Conservation (phyloP, 768 basidiomycete genomes). For the Galerina marginata region DNA sequence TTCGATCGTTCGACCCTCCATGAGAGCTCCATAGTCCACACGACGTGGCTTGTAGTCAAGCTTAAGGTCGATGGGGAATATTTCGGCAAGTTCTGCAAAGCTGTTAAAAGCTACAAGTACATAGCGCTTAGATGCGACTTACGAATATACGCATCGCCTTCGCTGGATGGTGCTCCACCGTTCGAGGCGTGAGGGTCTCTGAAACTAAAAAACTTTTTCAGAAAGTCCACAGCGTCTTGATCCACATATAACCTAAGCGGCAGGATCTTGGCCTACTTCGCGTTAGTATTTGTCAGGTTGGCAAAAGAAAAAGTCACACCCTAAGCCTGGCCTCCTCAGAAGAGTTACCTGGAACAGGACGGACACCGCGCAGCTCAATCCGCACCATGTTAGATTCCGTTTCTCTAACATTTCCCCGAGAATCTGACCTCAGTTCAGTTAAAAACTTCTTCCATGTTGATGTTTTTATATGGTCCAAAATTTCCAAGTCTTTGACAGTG, state of each 20-base stretch:
- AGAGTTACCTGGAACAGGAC: slow-evolving; percentile 68
- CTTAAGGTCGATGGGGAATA: slow-evolving; percentile 94
- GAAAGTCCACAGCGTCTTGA: slow-evolving; percentile 97
- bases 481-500: slow-evolving; percentile 78
- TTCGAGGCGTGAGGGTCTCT: slow-evolving; percentile 58
- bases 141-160: slow-evolving; percentile 52
- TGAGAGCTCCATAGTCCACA: slow-evolving; percentile 90
- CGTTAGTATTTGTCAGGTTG: not conserved
- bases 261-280: slow-evolving; percentile 79
- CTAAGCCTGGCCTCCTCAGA: slow-evolving; percentile 81
- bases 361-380: slow-evolving; percentile 76
- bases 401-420: slow-evolving; percentile 87
- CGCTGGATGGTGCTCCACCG: slow-evolving; percentile 36
- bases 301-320: slow-evolving; percentile 49
- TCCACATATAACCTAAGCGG: slow-evolving; percentile 94
- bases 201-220: slow-evolving; percentile 96
- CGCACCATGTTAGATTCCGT: slow-evolving; percentile 95
- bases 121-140: slow-evolving; percentile 5
- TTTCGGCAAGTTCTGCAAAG: slow-evolving; percentile 83
- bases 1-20: slow-evolving; percentile 92
- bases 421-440: slow-evolving; percentile 82
- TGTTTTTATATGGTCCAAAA: slow-evolving; percentile 96
- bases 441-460: slow-evolving; percentile 99
- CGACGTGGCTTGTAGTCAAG: slow-evolving; percentile 98
- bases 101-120: not conserved